Percentiles rank a stretch among this genome's conserved stretches.
These are phyloP conservation scores for Glaciozyma martinii DNA, from an alignment of 768 basidiomycete species.

Conservation along the genomic window DNA sequence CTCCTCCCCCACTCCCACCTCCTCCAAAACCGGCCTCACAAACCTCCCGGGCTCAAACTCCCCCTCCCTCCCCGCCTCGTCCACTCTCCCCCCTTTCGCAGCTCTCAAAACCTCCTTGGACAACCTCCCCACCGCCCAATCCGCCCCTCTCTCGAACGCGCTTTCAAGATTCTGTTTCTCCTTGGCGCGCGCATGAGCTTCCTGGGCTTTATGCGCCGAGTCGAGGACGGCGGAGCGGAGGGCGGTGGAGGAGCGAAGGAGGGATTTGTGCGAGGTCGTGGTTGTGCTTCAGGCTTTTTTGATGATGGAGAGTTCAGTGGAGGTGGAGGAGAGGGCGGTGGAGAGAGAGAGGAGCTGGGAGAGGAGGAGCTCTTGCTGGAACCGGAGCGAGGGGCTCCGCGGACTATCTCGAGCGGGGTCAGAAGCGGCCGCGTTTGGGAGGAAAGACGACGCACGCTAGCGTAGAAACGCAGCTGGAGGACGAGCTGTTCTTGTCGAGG, in stretches of 20 bases:
- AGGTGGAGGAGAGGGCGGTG: neutral
- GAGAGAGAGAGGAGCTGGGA: neutral
- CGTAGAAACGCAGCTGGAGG: too few relatives aligned
- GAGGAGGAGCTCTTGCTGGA: neutral
- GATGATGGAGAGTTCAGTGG: neutral
- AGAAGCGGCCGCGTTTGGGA: neutral
- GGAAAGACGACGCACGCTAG: too few relatives aligned
- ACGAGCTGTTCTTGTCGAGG: too few relatives aligned
- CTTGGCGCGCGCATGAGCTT: neutral
- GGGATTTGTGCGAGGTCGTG: neutral
- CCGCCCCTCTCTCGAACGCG: neutral
- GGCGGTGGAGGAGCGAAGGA: neutral
- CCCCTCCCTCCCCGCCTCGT: neutral
- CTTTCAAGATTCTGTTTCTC: neutral
- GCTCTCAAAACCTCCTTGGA: neutral
- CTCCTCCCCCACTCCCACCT: neutral
- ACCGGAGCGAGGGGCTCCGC: too few relatives aligned
- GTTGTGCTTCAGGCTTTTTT: neutral
- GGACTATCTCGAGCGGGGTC: neutral
- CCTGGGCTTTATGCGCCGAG: neutral
- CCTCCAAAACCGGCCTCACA: neutral
- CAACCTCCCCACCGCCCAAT: neutral
- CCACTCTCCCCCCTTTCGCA: neutral
- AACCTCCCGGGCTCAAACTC: neutral
- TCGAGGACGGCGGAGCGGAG: neutral